A percentile compares a stretch with the other conserved stretches of the same genome.
Evolutionary conservation across 768 basidiomycete genomes (phyloP).

Genomic region (Sporobolomyces phaffii): DNA sequence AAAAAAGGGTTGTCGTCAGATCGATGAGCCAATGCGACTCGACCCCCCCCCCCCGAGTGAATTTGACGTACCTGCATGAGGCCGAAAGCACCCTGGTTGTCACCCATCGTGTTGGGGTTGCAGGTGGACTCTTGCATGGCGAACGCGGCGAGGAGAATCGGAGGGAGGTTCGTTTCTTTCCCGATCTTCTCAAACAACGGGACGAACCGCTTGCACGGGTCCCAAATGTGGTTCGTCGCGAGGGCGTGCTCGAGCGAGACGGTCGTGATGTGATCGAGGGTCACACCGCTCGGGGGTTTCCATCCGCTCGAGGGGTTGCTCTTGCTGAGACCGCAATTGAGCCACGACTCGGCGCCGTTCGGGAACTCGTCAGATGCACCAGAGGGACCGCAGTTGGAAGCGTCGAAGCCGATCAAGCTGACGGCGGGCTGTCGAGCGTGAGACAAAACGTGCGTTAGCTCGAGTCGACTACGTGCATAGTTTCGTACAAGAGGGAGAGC

Average conservation of each 20-base stretch:
- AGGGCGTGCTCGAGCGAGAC: conserved; percentile 53
- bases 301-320: not conserved
- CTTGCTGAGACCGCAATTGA: conserved; percentile 34
- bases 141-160: conserved; percentile 75
- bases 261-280: conserved; percentile 51
- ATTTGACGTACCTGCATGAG: conserved; percentile 17
- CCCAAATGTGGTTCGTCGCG: conserved; percentile 56
- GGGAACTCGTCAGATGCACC: conserved; percentile 23
- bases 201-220: conserved; percentile 55
- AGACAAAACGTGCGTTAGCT: not conserved
- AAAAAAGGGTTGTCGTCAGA: not conserved
- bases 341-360: conserved; percentile 26
- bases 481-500: no score
- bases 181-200: conserved; percentile 60
- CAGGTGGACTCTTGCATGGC: conserved; percentile 84
- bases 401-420: conserved; percentile 19
- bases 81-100: conserved; percentile 30
- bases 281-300: conserved; percentile 46
- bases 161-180: conserved; percentile 53
- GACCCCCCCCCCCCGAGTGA: no score
- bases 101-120: conserved; percentile 46
- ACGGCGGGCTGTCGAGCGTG: not conserved
- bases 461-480: not conserved
- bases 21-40: not conserved
- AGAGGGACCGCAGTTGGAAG: conserved; percentile 26